These are phyloP conservation scores for Taphrina communis DNA, from an alignment of 1,139 yeast genomes.

Conservation along the genomic window DNA sequence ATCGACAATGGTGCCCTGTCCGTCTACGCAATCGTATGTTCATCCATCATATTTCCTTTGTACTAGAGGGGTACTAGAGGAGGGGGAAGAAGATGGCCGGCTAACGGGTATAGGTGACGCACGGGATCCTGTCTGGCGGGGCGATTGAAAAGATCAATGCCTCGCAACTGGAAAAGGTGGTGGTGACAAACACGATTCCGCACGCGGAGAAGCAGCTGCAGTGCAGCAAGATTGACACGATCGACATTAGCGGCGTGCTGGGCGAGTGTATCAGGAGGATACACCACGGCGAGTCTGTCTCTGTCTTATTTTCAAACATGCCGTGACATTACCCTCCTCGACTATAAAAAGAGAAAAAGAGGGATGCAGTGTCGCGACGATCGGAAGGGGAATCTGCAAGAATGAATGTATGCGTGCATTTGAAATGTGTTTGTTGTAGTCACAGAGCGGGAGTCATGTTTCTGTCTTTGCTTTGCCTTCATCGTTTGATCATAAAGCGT, in stretches of 20 bases:
- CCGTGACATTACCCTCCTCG: slow-evolving; percentile 8
- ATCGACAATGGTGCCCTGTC: slow-evolving; percentile 90
- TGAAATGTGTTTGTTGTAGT: too few relatives aligned
- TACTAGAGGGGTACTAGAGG: not conserved
- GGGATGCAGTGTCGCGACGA: too few relatives aligned
- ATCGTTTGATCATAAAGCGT: too few relatives aligned
- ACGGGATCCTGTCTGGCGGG: slow-evolving; percentile 91
- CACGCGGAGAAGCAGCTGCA: slow-evolving; percentile 60
- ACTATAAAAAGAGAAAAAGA: too few relatives aligned
- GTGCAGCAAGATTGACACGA: slow-evolving; percentile 74
- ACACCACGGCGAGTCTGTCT: slow-evolving; percentile 94
- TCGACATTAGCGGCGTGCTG: slow-evolving; percentile 84
- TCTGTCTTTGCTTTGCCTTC: too few relatives aligned
- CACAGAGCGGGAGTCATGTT: too few relatives aligned
- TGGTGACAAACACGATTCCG: slow-evolving; percentile 93
- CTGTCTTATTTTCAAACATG: slow-evolving; percentile 67
- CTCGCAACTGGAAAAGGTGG: slow-evolving; percentile 78
- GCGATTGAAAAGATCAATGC: slow-evolving; percentile 74
- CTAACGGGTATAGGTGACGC: slow-evolving; percentile 58
- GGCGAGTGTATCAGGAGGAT: slow-evolving; percentile 92
- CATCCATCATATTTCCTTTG: not conserved
- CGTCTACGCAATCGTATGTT: slow-evolving; percentile 76
- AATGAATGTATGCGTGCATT: too few relatives aligned
- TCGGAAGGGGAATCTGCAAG: too few relatives aligned
- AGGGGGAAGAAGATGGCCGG: not conserved